Base-by-base conservation (phyloP, 2,329 filamentous ascomycete species). In the Calycina herbarum region DNA sequence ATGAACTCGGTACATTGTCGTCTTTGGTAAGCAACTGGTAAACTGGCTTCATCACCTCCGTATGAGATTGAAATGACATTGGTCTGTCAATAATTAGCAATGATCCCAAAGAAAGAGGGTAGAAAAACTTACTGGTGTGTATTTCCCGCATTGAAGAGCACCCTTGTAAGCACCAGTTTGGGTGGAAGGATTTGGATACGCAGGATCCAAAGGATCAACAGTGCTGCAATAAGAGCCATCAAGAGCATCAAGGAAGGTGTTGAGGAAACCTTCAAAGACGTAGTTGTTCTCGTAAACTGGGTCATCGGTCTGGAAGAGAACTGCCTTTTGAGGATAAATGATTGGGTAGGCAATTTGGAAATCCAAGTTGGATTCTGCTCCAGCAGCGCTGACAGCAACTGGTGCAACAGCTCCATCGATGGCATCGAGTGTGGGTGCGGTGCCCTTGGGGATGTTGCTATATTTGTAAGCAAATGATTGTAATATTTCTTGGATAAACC, bases 11-110 rank as follows among this genome's bases (percentile, higher is more conserved):
- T 80, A 78, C 88, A 91, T 15, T 88, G 85, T 58, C 83, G 82
- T 61, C 80, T 77, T 38, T 87, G 86, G 72, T 90, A 91, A 6
- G 82, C 82, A 3, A 77, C 72, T 0, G 88, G 87, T 0, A 91
- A 80, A 2, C 83, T 82, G 72, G 89, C 85, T 76, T 91, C 89
- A 64, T 86, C 82, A 64, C 90, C 88, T 59, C 86, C 87, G 72
- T 86, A 87, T 10, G 82, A 84, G 29, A 83, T 82, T 13, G 80
- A 83, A 65, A 86, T 82, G 64, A 86, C 84, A 65, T 85, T 85
- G 2, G 84, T 81, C 66, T 68, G 6, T 11, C 17, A 38, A 5
- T 8, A 2, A 57, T 66, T 35, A 63, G 64, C 40, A 31, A 40
- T 15, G 11, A 13, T 10, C 10, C 2, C 6, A 2, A 11, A 27